Percentiles rank a stretch among this genome's conserved stretches.
phyloP scores from a whole-genome alignment of 768 basidiomycete genomes.

The Boletus vinaceobasis region DNA sequence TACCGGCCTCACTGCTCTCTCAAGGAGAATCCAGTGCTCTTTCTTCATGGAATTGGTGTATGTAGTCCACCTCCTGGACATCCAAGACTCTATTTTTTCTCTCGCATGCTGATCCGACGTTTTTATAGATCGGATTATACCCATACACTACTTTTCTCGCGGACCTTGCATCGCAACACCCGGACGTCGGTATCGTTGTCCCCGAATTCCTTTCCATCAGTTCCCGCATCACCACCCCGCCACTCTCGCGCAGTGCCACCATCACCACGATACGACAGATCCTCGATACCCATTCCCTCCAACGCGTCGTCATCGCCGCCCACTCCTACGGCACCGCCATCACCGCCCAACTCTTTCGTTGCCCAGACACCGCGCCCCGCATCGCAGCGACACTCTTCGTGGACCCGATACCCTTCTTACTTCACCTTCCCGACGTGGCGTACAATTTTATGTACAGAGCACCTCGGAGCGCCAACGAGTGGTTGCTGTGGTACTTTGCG shows the following conservation, averaged over 20 bases:
- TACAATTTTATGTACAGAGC: slow-evolving; percentile 64
- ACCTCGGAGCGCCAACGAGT: slow-evolving; percentile 52
- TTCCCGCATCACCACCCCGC: slow-evolving; percentile 55
- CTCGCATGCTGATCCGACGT: neutral
- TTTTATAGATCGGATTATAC: slow-evolving; percentile 54
- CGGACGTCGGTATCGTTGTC: slow-evolving; percentile 55
- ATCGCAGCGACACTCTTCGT: slow-evolving; percentile 49
- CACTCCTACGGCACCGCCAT: slow-evolving; percentile 67
- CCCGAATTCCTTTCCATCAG: slow-evolving; percentile 59
- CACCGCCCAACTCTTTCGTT: slow-evolving; percentile 50
- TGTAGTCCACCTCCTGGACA: neutral
- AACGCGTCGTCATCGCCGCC: slow-evolving; percentile 42
- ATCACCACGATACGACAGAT: slow-evolving; percentile 42
- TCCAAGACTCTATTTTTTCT: neutral
- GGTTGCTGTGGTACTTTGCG: slow-evolving; percentile 68
- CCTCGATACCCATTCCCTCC: slow-evolving; percentile 40
- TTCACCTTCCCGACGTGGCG: slow-evolving; percentile 60
- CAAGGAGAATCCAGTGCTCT: slow-evolving; percentile 52
- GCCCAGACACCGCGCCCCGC: slow-evolving; percentile 26
- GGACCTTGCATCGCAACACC: slow-evolving; percentile 41
- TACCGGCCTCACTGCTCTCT: slow-evolving; percentile 46
- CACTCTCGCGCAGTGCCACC: slow-evolving; percentile 41
- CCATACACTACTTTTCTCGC: slow-evolving; percentile 53
- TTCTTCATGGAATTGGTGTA: slow-evolving; percentile 70
- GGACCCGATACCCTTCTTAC: slow-evolving; percentile 63